Conservation (phyloP, 140 eudicot species). For the Flaveria floridana region DNA sequence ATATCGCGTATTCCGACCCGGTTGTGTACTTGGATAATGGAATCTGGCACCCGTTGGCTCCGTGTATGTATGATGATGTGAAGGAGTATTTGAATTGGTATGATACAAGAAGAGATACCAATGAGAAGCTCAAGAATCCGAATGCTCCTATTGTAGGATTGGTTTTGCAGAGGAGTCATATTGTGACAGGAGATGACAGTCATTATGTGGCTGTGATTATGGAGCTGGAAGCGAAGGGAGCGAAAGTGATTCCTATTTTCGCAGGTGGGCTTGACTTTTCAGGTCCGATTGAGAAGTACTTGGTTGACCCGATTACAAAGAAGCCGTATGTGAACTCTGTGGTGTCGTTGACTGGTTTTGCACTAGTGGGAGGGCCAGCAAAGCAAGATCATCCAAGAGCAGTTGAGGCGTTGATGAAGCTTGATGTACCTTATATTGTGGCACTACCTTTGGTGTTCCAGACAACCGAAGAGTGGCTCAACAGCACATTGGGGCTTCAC, state of each 20-base stretch:
- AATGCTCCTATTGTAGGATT: constrained; percentile 81
- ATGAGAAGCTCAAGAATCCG: constrained; percentile 63
- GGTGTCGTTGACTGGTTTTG: constrained; percentile 89
- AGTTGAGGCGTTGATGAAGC: constrained; percentile 88
- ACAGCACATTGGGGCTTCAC: constrained; percentile 97
- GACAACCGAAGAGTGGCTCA: constrained; percentile 98
- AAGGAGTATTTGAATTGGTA: constrained; percentile 99
- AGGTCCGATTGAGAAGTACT: constrained; percentile 86
- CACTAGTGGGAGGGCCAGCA: constrained; percentile 99
- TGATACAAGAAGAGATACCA: constrained; percentile 87
- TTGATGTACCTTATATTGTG: constrained; percentile 87
- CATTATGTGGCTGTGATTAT: constrained; percentile 98
- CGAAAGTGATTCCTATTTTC: constrained; percentile 87
- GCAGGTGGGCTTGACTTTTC: constrained; percentile 99
- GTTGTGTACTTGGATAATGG: constrained; percentile 91
- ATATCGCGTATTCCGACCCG: constrained; percentile 82
- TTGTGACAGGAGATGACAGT: constrained; percentile 94
- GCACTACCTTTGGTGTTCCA: constrained; percentile 97
- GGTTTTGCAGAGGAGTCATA: constrained; percentile 92
- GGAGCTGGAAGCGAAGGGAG: constrained; percentile 97
- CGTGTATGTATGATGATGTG: constrained; percentile 96
- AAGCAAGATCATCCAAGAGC: constrained; percentile 98
- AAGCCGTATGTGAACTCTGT: constrained; percentile 83
- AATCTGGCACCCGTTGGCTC: constrained; percentile 99
- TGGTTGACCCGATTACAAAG: constrained; percentile 84